Evolutionary conservation across 371 early-diverging fungal species (phyloP), one percentile per base, ranked within the genome.

Genomic region (Haplosporangium sp.): DNA sequence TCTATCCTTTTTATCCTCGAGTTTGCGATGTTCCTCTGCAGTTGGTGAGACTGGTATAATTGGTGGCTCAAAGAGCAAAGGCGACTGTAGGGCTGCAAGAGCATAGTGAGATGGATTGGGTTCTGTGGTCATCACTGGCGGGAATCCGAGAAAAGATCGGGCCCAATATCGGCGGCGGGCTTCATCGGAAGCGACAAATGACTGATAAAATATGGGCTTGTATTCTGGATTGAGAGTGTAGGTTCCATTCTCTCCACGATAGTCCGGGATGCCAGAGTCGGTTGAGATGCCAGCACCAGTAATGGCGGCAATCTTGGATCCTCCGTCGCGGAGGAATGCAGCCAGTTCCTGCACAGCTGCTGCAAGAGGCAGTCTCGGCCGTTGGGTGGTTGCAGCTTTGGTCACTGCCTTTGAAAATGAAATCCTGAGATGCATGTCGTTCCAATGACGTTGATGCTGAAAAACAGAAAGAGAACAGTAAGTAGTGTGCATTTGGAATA

Each of bases 81-180:
- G 84, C 81, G 74, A 53, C 66, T 90, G 84, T 6, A 95, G 73
- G 14, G 72, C 60, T 11, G 89, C 81, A 2, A 96, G 57, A 12
- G 88, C 82, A 36, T 73, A 59, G 70, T 97, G 98, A 6, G 92
- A 83, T 1, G 79, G 62, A 67, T 96, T 96, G 6, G 95, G 95
- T 23, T 82, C 64, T 2, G 95, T 91, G 11, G 72, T 64, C 36
- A 81, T 61, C 69, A 96, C 90, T 7, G 83, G 86, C 4, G 88
- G 86, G 85, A 90, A 96, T 0, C 98, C 98, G 18, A 96, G 82
- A 72, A 88, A 95, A n/a, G 92, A 92, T 6, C 97, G 90, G 2
- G 94, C 93, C 97, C 98, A 98, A 83, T 98, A 98, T 7, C 97
- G 84, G 64, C 92, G 93, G 1, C 95, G 85, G 50, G 85, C 87